phyloP scores from a whole-genome alignment of 495 filamentous ascomycete species.

The Cercophora sp. region DNA sequence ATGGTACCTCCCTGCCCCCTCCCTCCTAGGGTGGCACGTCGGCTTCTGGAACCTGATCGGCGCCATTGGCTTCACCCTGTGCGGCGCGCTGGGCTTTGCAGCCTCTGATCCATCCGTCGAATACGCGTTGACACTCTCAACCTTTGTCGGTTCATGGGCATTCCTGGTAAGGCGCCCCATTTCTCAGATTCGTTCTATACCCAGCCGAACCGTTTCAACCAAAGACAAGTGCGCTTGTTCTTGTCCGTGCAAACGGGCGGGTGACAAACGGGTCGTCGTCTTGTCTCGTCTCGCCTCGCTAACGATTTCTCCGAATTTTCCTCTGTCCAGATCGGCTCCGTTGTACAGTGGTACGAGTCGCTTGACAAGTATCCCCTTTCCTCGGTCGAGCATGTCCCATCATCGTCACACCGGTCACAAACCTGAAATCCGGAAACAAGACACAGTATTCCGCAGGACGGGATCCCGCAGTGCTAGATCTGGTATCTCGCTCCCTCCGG shows the following conservation, averaged over 20 bases:
- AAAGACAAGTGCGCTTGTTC: no score
- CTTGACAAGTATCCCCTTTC: slow-evolving; percentile 59
- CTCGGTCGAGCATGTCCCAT: slow-evolving; percentile 24
- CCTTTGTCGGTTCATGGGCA: slow-evolving; percentile 67
- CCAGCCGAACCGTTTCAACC: no score
- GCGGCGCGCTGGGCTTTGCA: slow-evolving; percentile 58
- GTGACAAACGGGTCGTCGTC: no score
- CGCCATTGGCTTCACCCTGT: slow-evolving; percentile 65
- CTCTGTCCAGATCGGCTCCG: slow-evolving; percentile 46
- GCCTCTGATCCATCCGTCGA: slow-evolving; percentile 38
- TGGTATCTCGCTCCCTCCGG: no score
- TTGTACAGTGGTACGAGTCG: slow-evolving; percentile 63
- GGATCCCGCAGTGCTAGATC: no score
- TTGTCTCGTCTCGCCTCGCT: no score
- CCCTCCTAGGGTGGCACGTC: slow-evolving; percentile 54
- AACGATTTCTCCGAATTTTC: no score
- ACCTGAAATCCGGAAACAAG: no score
- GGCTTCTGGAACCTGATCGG: slow-evolving; percentile 46
- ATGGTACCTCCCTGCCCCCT: slow-evolving; percentile 59
- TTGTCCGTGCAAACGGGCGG: no score
- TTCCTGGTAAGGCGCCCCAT: slow-evolving; percentile 45
- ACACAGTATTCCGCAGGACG: no score
- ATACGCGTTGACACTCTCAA: slow-evolving; percentile 55
- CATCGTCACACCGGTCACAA: no score
- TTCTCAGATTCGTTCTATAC: background rate